These are phyloP conservation scores for Papiliotrema nemorosa DNA, from an alignment of 1,284 basidiomycete species.

Conservation along the genomic window DNA sequence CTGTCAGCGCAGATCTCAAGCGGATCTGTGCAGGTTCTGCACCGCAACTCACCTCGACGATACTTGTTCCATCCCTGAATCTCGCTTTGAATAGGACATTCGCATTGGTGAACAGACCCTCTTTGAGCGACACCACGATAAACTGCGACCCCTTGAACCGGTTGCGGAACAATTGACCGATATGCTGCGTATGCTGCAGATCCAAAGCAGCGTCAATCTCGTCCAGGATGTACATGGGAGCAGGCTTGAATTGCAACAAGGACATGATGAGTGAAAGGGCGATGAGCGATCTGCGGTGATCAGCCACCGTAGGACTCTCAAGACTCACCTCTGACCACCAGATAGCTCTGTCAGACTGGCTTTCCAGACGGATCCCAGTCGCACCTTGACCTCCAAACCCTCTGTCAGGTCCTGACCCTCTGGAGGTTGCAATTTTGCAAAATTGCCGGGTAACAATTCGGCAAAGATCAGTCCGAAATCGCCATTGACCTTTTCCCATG, in stretches of 20 bases:
- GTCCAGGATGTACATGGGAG: conserved; percentile 99
- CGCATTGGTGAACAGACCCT: conserved; percentile 95
- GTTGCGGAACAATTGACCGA: conserved; percentile 91
- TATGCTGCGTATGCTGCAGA: conserved; percentile 93
- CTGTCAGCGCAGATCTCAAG: background rate
- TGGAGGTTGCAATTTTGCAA: conserved; percentile 89
- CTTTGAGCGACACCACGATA: conserved; percentile 96
- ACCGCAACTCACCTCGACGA: conserved; percentile 61
- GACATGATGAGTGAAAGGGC: conserved; percentile 97
- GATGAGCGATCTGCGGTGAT: conserved; percentile 76
- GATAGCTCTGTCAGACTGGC: conserved; percentile 93
- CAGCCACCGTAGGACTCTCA: background rate
- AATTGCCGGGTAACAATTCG: conserved; percentile 93
- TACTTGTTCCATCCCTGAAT: conserved; percentile 86
- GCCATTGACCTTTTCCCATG: conserved; percentile 93
- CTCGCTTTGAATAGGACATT: conserved; percentile 91
- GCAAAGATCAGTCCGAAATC: conserved; percentile 97
- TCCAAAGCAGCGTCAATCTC: conserved; percentile 97
- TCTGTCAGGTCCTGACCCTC: conserved; percentile 90
- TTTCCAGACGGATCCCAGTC: conserved; percentile 93
- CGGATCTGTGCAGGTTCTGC: too few relatives aligned
- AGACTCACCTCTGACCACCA: conserved; percentile 84
- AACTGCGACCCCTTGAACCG: conserved; percentile 96
- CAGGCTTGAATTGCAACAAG: conserved; percentile 95
- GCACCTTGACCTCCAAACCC: conserved; percentile 95